Evolutionary conservation across 1,284 basidiomycete genomes (phyloP).

Genomic region (Cutaneotrichosporon sp.): DNA sequence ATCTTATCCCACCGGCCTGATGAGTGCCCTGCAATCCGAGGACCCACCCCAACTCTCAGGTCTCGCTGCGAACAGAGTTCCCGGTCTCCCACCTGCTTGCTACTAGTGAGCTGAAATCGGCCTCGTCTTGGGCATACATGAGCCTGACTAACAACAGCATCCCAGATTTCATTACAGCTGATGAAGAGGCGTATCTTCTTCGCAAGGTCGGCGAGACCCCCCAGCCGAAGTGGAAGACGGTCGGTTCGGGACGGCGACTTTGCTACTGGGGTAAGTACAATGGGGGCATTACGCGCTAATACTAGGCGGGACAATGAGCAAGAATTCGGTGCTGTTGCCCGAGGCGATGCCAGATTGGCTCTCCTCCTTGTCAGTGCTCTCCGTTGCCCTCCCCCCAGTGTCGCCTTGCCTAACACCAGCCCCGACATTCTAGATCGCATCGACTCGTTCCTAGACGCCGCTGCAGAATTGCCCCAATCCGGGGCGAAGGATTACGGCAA

Average conservation of each 20-base stretch:
- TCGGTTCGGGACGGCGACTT: constrained; percentile 65
- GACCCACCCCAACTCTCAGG: not conserved
- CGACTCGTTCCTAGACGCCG: constrained; percentile 28
- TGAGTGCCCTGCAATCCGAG: too few species aligned
- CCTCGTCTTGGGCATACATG: too few species aligned
- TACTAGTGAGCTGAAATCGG: constrained; percentile 5
- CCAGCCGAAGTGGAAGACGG: constrained; percentile 77
- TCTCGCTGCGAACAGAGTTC: not conserved
- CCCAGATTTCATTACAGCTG: constrained; percentile 69
- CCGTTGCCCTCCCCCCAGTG: too few species aligned
- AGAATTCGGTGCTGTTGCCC: constrained; percentile 41
- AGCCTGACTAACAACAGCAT: constrained; percentile 54
- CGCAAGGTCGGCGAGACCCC: constrained; percentile 71
- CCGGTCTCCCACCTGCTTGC: not conserved
- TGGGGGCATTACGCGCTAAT: not conserved
- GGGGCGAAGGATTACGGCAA: constrained; percentile 53
- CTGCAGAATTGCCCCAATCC: constrained; percentile 14
- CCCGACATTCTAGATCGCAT: constrained; percentile 72
- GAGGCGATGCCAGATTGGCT: constrained; percentile 41
- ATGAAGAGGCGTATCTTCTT: constrained; percentile 73
- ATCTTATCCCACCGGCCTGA: too few species aligned
- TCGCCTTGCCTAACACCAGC: constrained; percentile 54
- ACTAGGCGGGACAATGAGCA: constrained; percentile 43
- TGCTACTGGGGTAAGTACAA: constrained; percentile 68
- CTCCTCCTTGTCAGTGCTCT: constrained; percentile 37